Evolutionary conservation across 306 rosid species (phyloP), one percentile per base, ranked within the genome.

Genomic region (Coriaria nepalensis): DNA sequence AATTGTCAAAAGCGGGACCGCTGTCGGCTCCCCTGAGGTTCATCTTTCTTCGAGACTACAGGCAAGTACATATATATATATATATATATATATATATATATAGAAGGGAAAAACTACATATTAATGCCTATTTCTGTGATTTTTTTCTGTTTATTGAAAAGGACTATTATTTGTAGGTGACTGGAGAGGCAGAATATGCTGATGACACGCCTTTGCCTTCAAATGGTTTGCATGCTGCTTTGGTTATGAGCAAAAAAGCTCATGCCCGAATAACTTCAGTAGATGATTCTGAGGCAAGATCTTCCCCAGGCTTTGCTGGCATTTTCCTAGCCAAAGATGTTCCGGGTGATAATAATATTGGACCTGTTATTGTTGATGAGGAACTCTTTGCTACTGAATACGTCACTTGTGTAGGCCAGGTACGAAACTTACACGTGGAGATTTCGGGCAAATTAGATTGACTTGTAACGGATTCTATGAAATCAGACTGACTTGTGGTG

Each of bases 371-470:
- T 75, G 40, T 45, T 37, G 97, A 90, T 37, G 95, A 90, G 69
- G 95, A 84, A 13, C 77, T 90, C 50, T 90, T 72, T 75, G 95
- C 97, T 15, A 65, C 81, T 45, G 74, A 84, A 49, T 67, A 66
- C 53, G 66, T 81, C 68, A 85, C 95, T 62, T 90, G 94, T 46
- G 95, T 84, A 34, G 97, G 97, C 57, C 95, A 85, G 94, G 97
- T 90, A 75, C 44, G 46, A 54, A 54, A 52, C 59, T 65, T 78
- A 49, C n/a, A n/a, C n/a, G n/a, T n/a, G n/a, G n/a, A n/a, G n/a
- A n/a, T n/a, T n/a, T n/a, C n/a, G n/a, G n/a, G n/a, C n/a, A n/a
- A n/a, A n/a, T n/a, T n/a, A n/a, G n/a, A n/a, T n/a, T n/a, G n/a
- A n/a, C n/a, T n/a, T n/a, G n/a, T n/a, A n/a, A n/a, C n/a, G n/a